Conservation (phyloP, 352 stramenopile species). For the Phytophthora cactorum region DNA sequence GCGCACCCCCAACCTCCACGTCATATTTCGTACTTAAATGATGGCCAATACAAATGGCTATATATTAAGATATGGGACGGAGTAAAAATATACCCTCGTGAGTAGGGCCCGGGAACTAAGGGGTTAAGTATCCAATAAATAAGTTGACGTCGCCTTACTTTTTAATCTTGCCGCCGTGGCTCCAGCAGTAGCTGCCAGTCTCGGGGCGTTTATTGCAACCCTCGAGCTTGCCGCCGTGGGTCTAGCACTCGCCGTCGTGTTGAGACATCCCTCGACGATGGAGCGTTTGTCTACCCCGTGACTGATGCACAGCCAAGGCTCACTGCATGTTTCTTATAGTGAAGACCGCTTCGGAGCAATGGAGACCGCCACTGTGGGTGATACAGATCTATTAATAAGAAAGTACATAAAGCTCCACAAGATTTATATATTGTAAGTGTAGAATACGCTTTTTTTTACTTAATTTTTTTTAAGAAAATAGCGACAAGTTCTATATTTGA, state of each 20-base stretch:
- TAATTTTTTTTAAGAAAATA: too few species aligned
- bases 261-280: constrained; percentile 74
- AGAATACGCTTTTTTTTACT: too few species aligned
- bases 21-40: too few species aligned
- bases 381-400: constrained; percentile 50
- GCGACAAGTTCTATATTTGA: too few species aligned
- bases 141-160: constrained; percentile 48
- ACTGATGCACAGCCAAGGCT: constrained; percentile 87
- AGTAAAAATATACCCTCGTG: too few species aligned
- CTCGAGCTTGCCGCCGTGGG: constrained; percentile 77
- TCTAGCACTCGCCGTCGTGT: constrained; percentile 84
- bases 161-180: constrained; percentile 83
- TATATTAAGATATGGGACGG: too few species aligned
- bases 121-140: too few species aligned
- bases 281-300: constrained; percentile 85
- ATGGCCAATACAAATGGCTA: too few species aligned
- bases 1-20: too few species aligned
- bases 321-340: constrained; percentile 72
- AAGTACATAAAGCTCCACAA: too few species aligned
- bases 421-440: too few species aligned
- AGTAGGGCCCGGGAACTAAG: too few species aligned
- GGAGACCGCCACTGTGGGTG: constrained; percentile 73
- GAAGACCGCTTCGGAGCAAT: constrained; percentile 74
- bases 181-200: constrained; percentile 85
- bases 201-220: constrained; percentile 85